These are phyloP conservation scores for Acacia confusa DNA, from an alignment of 306 rosid species.

Conservation along the genomic window DNA sequence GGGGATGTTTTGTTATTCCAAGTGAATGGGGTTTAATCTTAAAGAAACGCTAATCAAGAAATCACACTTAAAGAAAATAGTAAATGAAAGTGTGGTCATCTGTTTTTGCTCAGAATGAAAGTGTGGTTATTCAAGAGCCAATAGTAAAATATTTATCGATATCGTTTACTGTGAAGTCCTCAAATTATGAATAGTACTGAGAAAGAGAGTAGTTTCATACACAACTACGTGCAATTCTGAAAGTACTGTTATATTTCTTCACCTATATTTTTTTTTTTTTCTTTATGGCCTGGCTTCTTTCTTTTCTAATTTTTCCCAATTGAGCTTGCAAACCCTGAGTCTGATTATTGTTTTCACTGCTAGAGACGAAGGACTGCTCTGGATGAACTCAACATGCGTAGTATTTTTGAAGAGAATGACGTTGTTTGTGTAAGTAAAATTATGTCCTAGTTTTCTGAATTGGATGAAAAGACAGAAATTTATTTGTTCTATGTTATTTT, in stretches of 20 bases:
- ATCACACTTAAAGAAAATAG: background rate
- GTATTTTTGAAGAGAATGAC: constrained; percentile 83
- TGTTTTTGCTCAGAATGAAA: too few species aligned
- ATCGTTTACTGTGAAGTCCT: constrained; percentile 16
- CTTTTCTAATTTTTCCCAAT: background rate
- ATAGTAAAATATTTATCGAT: constrained; percentile 8
- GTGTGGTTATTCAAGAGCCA: background rate
- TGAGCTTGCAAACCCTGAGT: constrained; percentile 1
- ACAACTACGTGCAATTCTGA: background rate
- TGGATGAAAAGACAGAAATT: background rate
- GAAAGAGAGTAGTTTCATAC: background rate
- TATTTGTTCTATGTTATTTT: background rate
- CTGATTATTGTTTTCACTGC: constrained; percentile 9
- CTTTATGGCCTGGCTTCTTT: background rate
- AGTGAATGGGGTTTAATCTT: background rate
- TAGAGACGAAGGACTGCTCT: constrained; percentile 88
- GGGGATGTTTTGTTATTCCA: background rate
- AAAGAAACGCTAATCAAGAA: background rate
- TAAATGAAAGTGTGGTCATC: background rate
- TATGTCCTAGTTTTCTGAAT: background rate
- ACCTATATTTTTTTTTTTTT: background rate
- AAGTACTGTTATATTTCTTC: background rate
- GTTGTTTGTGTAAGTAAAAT: constrained; percentile 65
- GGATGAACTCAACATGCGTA: constrained; percentile 94
- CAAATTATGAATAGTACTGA: background rate